Percentiles rank a stretch among this genome's conserved stretches.
Evolutionary conservation across 2,329 filamentous ascomycete species (phyloP).

Genomic region (Teratosphaeria epicoccoides): DNA sequence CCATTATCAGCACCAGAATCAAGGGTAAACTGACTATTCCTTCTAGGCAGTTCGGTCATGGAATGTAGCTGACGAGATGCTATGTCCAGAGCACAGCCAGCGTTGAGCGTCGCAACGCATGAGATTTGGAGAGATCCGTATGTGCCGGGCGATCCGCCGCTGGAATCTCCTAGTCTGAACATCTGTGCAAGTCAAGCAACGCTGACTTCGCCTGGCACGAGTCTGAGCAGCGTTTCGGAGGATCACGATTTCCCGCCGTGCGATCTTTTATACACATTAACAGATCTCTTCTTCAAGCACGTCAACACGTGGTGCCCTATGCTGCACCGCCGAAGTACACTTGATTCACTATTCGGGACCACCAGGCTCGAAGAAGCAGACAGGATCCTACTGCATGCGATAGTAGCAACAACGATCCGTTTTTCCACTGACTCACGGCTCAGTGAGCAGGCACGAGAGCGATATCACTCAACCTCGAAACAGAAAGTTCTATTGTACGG

Average conservation of each 20-base stretch:
- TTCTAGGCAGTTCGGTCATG: neutral
- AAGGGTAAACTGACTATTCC: neutral
- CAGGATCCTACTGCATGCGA: constrained; percentile 72
- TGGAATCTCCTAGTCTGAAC: constrained; percentile 50
- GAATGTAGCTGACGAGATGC: neutral
- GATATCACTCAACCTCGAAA: constrained; percentile 73
- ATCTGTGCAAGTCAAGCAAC: constrained; percentile 27
- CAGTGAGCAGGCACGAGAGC: constrained; percentile 58
- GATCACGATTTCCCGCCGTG: constrained; percentile 47
- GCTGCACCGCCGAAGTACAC: constrained; percentile 69
- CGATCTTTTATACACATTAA: constrained; percentile 49
- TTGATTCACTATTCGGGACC: constrained; percentile 69
- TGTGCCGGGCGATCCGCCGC: constrained; percentile 28
- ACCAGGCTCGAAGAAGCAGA: constrained; percentile 70
- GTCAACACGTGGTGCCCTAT: constrained; percentile 70
- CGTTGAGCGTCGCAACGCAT: constrained; percentile 9
- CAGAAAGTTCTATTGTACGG: constrained; percentile 79
- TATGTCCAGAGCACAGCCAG: constrained; percentile 8
- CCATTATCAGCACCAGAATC: constrained; percentile 14
- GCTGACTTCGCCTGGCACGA: constrained; percentile 6
- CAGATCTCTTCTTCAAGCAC: constrained; percentile 54
- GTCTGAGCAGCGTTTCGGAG: constrained; percentile 21
- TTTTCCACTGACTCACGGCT: constrained; percentile 70
- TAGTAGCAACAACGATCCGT: constrained; percentile 76
- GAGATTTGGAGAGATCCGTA: constrained; percentile 19